These are phyloP conservation scores for Porodaedalea pini DNA, from an alignment of 1,284 basidiomycete genomes.

Conservation along the genomic window DNA sequence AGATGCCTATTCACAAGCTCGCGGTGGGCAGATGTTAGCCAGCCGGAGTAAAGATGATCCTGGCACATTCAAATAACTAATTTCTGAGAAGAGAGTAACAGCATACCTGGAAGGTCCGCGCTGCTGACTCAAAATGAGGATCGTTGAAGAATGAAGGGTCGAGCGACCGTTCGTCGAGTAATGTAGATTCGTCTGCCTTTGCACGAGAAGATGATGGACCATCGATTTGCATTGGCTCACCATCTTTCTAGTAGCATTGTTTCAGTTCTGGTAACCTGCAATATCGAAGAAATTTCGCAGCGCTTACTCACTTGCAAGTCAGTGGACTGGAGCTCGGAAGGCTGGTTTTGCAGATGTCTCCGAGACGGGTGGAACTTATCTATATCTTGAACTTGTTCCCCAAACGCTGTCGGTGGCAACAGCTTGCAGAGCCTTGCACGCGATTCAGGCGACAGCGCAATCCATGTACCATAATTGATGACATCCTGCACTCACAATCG, in stretches of 20 bases:
- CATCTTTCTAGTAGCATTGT: conserved; percentile 24
- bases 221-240: conserved; percentile 9
- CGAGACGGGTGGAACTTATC: conserved; percentile 41
- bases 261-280: conserved; percentile 26
- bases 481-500: conserved; percentile 40
- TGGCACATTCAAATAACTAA: neutral
- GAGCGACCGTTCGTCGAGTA: conserved; percentile 25
- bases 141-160: conserved; percentile 47
- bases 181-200: conserved; percentile 5
- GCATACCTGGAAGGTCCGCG: conserved; percentile 48
- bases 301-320: neutral
- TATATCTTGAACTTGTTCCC: conserved; percentile 34
- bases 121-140: conserved; percentile 49
- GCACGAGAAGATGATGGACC: neutral
- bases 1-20: conserved; percentile 42
- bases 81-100: neutral
- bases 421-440: conserved; percentile 39
- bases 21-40: conserved; percentile 43
- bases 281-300: neutral
- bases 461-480: conserved; percentile 48
- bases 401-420: conserved; percentile 51
- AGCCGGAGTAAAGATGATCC: conserved; percentile 53
- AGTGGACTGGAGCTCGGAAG: neutral
- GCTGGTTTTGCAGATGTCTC: neutral
- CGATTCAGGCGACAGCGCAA: conserved; percentile 44